Percentiles rank a stretch among this genome's conserved stretches.
Evolutionary conservation across 306 rosid genomes (phyloP).

Genomic region (Crataegus laevigata): DNA sequence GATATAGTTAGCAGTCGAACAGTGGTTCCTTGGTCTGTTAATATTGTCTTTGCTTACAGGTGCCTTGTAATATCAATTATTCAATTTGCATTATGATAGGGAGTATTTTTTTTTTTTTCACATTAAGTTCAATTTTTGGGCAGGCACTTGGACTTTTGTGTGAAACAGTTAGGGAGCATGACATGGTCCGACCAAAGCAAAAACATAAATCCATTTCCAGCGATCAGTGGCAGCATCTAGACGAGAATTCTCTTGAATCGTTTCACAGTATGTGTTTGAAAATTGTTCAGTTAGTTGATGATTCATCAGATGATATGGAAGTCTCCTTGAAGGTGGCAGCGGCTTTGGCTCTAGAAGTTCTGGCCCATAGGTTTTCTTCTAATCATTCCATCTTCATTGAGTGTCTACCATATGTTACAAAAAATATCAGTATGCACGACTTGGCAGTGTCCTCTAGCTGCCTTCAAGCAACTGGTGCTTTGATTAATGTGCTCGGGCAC

Average conservation of each 20-base stretch:
- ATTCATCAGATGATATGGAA: constrained; percentile 31
- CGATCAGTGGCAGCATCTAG: constrained; percentile 45
- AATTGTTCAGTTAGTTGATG: constrained; percentile 54
- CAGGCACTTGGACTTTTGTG: constrained; percentile 85
- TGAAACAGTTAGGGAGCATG: constrained; percentile 51
- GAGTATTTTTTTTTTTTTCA: background rate
- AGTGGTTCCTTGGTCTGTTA: background rate
- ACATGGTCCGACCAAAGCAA: constrained; percentile 23
- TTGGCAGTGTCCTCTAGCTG: constrained; percentile 52
- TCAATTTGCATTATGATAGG: background rate
- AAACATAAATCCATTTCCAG: constrained; percentile 31
- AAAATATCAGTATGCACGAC: constrained; percentile 34
- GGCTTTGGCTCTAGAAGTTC: constrained; percentile 70
- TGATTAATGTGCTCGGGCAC: constrained; percentile 77
- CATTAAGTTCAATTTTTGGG: constrained; percentile 12
- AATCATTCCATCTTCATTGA: constrained; percentile 41
- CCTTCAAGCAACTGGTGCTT: constrained; percentile 64
- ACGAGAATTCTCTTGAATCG: constrained; percentile 45
- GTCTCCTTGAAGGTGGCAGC: constrained; percentile 73
- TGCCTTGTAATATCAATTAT: background rate
- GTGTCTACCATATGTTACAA: constrained; percentile 58
- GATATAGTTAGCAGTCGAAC: background rate
- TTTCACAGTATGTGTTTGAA: constrained; percentile 46
- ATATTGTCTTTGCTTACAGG: background rate
- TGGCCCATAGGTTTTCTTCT: constrained; percentile 52